Percentiles rank a stretch among this genome's conserved stretches.
phyloP scores from a whole-genome alignment of 2,329 filamentous ascomycete species.

The Pseudogymnoascus sp. region DNA sequence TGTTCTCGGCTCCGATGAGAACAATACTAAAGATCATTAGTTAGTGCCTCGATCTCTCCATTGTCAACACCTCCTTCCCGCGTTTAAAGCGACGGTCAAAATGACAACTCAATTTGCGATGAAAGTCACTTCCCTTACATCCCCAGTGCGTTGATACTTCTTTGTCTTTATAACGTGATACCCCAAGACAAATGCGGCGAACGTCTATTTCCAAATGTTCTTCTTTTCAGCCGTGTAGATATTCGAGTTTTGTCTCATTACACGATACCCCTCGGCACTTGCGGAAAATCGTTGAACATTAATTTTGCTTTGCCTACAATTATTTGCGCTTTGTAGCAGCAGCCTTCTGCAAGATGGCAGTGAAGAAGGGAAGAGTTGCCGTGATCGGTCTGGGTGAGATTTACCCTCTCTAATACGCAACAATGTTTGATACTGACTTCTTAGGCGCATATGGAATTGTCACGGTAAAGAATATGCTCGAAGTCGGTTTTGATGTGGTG shows the following conservation, averaged over 20 bases:
- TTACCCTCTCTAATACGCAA: neutral
- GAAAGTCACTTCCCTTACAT: neutral
- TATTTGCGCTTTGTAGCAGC: neutral
- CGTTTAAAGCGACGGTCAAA: neutral
- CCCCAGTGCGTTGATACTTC: neutral
- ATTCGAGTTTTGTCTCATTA: neutral
- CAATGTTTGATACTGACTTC: neutral
- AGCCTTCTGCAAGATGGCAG: neutral
- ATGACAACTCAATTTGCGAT: neutral
- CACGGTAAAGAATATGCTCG: constrained; percentile 33
- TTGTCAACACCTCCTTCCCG: neutral
- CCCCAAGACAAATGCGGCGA: neutral
- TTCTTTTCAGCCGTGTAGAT: neutral
- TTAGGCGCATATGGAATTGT: constrained; percentile 13
- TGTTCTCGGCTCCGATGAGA: neutral
- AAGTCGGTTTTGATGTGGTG: constrained; percentile 38
- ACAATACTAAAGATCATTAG: neutral
- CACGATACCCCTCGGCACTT: neutral
- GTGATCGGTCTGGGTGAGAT: constrained; percentile 23
- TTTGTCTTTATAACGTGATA: neutral
- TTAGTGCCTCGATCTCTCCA: neutral
- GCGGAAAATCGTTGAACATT: neutral
- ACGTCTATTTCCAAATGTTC: neutral
- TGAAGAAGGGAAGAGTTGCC: constrained; percentile 15
- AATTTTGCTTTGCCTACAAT: neutral